Conservation (phyloP, 1,284 basidiomycete genomes). For the Puccinia hordei region DNA sequence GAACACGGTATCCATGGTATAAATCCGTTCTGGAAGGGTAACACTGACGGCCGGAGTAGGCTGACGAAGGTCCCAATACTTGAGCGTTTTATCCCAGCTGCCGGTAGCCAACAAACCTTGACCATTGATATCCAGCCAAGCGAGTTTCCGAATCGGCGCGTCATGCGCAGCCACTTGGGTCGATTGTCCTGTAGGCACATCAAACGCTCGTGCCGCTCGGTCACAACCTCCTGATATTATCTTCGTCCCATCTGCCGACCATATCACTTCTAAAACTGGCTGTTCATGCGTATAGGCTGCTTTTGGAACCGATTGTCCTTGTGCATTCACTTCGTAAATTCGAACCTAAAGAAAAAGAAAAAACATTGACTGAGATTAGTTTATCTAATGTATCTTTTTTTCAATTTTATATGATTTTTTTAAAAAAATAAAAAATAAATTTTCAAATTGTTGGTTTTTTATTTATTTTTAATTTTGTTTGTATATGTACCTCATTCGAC, state of each 20-base stretch:
- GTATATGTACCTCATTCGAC: conserved; percentile 58
- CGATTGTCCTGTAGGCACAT: conserved; percentile 69
- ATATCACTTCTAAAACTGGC: conserved; percentile 77
- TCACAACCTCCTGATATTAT: conserved; percentile 83
- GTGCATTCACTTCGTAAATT: conserved; percentile 64
- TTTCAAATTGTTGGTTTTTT: too few species aligned
- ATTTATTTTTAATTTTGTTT: too few species aligned
- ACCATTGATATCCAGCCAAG: conserved; percentile 71
- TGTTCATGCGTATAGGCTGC: conserved; percentile 80
- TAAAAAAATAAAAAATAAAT: too few species aligned
- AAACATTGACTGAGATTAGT: not conserved
- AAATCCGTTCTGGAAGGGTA: conserved; percentile 82
- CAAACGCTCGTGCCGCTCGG: conserved; percentile 73
- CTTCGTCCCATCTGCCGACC: conserved; percentile 79
- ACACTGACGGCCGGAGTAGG: conserved; percentile 74
- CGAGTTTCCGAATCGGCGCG: conserved; percentile 74
- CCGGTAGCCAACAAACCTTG: conserved; percentile 76
- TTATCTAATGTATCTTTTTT: conserved; percentile 1
- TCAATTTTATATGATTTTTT: too few species aligned
- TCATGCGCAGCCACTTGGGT: conserved; percentile 78
- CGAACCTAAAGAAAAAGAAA: conserved; percentile 62
- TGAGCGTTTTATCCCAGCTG: conserved; percentile 88
- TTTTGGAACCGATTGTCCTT: conserved; percentile 69
- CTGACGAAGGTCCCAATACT: conserved; percentile 88
- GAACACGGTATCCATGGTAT: conserved; percentile 79